These are phyloP conservation scores for Boletus rubescentipes DNA, from an alignment of 768 basidiomycete species.

Conservation along the genomic window DNA sequence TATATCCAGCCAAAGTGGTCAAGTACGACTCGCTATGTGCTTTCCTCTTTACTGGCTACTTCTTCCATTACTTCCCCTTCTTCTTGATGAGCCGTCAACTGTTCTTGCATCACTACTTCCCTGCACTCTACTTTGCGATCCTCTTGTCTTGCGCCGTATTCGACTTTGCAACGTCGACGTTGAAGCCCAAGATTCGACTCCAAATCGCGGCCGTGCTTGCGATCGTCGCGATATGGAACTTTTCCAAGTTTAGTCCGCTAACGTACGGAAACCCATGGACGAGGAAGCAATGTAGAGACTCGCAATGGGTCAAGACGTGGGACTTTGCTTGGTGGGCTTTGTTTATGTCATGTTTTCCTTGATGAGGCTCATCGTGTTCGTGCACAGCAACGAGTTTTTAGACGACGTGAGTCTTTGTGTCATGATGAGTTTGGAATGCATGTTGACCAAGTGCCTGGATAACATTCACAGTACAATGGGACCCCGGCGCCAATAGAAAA, in stretches of 20 bases:
- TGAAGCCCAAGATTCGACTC: constrained; percentile 73
- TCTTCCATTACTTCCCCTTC: constrained; percentile 93
- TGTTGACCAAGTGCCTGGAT: neutral
- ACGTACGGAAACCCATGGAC: constrained; percentile 90
- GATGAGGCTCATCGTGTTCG: neutral
- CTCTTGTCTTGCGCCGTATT: constrained; percentile 76
- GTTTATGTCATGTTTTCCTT: neutral
- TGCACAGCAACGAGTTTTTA: constrained; percentile 62
- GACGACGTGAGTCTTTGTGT: constrained; percentile 50
- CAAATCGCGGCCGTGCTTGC: constrained; percentile 78
- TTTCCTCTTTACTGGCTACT: constrained; percentile 92
- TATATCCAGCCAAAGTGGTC: constrained; percentile 68
- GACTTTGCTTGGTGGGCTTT: constrained; percentile 82
- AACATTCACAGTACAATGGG: constrained; percentile 60
- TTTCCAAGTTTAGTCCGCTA: constrained; percentile 74
- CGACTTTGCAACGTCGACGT: constrained; percentile 77
- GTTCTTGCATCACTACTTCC: constrained; percentile 98
- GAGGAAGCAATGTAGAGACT: constrained; percentile 65
- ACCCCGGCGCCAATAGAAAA: constrained; percentile 38
- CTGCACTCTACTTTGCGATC: constrained; percentile 92
- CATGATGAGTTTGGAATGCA: neutral
- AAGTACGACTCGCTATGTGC: constrained; percentile 91
- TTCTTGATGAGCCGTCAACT: constrained; percentile 96
- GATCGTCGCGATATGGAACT: constrained; percentile 76
- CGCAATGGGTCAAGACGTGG: constrained; percentile 92